These are phyloP conservation scores for Ceratocystis eucalypticola DNA, from an alignment of 2,329 filamentous ascomycete species.

Conservation along the genomic window DNA sequence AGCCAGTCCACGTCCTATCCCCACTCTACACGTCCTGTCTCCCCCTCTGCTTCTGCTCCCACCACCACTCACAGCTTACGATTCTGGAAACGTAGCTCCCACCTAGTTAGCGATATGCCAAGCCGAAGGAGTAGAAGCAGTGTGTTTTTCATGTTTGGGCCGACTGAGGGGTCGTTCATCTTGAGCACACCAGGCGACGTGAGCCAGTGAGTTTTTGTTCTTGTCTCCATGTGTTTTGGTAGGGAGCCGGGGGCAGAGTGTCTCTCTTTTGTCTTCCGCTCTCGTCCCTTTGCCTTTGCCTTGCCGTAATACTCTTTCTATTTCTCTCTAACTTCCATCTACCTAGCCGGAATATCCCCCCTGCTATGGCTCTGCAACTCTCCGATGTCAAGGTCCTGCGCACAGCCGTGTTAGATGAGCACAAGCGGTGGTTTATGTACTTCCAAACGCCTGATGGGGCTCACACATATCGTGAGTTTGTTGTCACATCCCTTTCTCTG, in stretches of 20 bases:
- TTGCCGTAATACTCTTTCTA: background rate
- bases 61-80: background rate
- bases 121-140: slow-evolving; percentile 4
- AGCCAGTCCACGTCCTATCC: background rate
- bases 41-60: background rate
- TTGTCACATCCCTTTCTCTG: background rate
- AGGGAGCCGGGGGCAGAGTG: background rate
- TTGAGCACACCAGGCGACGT: slow-evolving; percentile 11
- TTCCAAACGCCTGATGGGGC: slow-evolving; percentile 12
- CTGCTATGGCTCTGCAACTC: slow-evolving; percentile 14
- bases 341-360: slow-evolving; percentile 11
- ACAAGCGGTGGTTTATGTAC: slow-evolving; percentile 17
- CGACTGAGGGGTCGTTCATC: slow-evolving; percentile 12
- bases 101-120: background rate
- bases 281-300: background rate
- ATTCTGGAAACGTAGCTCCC: background rate
- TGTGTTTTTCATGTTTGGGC: slow-evolving; percentile 16
- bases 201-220: slow-evolving; percentile 9
- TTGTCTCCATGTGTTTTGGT: background rate
- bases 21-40: background rate
- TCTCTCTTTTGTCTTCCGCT: background rate
- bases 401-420: slow-evolving; percentile 14
- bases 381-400: slow-evolving; percentile 10
- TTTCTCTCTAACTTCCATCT: background rate
- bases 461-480: slow-evolving; percentile 14